Evolutionary conservation across 2,329 filamentous ascomycete genomes (phyloP), one percentile per base, ranked within the genome.

Genomic region (Scytalidium sp.): DNA sequence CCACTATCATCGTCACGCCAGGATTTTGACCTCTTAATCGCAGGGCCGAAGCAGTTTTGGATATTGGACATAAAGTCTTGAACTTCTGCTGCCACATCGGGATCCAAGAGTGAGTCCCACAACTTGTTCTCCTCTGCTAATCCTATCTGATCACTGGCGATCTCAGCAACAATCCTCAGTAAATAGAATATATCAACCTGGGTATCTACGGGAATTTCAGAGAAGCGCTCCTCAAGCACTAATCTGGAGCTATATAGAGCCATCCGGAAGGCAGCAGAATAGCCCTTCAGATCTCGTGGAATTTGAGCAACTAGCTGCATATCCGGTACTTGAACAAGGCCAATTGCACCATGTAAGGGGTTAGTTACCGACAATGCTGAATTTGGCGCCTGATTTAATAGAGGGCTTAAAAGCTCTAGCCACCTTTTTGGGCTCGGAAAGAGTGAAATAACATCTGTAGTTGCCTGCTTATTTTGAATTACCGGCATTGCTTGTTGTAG

Each of bases 201-300:
- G 19, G 71, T 68, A 2, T 70, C 61, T 2, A 62, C 59, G 81
- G 53, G 0, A 65, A 57, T 0, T 69, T 57, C 1, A 76, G 49
- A 2, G 71, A 58, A 9, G 76, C 57, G 7, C 0, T 70, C 68
- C 3, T 67, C 64, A 1, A 66, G 61, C 0, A 91, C 63, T 0
- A 94, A 64, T 44, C 76, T 77, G 5, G 76, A 73, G 0, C 83
- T 79, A 64, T 91, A 96, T 44, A 86, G 75, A 1, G 86, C 83
- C 72, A 95, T 88, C 49, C 93, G 79, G 13, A 89, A 80, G 1
- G 90, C 83, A 47, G 88, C 74, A 2, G 90, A 90, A 25, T 84
- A 81, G 0, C 88, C 88, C 55, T 81, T 79, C 3, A 78, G 72
- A 63, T 96, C 91, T 41, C 85, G 75, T 25, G 71, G 63, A 15